Base-by-base conservation (phyloP, 176 grass and related monocot genomes). In the Aegilops tauschii region DNA sequence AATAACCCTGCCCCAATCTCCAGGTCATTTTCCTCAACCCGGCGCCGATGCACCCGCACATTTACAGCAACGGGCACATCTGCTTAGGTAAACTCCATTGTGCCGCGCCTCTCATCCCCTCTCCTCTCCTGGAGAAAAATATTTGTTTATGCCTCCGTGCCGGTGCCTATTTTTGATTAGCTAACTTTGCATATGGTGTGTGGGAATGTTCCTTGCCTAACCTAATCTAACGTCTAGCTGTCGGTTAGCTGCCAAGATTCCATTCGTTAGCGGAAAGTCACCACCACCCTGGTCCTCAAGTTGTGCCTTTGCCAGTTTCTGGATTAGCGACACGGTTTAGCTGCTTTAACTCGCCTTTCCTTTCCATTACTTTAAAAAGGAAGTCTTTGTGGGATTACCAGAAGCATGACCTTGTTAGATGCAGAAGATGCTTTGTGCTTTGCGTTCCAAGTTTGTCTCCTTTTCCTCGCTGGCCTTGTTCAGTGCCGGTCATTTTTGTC, bases 11-110 rank as follows among this genome's bases (percentile, higher is more conserved):
- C 50, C 36, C 49, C 12, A 8, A 12, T 74, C 76, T 76, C 40
- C 91, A 99, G 94, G 94, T 99, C 78, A 96, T 96, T 82, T 99
- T 96, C 85, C 85, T 99, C 64, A 90, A 94, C 62, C 94, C 94
- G 12, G 94, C 94, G 14, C 94, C 97, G 40, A 91, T 91, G 76
- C 97, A 96, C 85, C 94, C 97, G 17, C 97, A 99, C 77, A 93
- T 99, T 78, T 99, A 99, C 87, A 94, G 94, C 90, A 99, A 99
- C 37, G 97, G 97, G 4, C 96, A 98, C 78, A 96, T 96, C 77
- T 98, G 96, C 69, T 91, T 99, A 99, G 94, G 97, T 99, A 92
- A 91, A 81, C 3, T 86, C 50, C 64, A 21, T 81, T 30, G 1
- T 34, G 32, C 87, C 8, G 66, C 31, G 58, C 74, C 32, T 87